Conservation (phyloP, 2,329 filamentous ascomycete species). For the Chrysoporthe cubensis region DNA sequence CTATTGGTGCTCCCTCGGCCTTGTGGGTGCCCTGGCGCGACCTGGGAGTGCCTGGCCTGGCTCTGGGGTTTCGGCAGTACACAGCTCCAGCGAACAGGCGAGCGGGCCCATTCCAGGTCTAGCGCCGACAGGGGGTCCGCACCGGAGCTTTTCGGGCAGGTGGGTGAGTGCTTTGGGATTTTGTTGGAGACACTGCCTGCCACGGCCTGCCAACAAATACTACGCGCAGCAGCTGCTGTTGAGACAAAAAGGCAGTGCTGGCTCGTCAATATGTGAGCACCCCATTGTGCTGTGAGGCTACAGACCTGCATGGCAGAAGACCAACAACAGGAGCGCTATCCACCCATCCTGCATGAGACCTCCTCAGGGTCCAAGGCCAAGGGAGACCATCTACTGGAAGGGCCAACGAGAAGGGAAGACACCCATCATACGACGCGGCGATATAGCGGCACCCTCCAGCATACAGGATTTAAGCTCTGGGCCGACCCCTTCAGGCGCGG, state of each 20-base stretch:
- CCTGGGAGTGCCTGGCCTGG: background rate
- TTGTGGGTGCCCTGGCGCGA: no score
- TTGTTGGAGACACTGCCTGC: no score
- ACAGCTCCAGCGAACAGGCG: background rate
- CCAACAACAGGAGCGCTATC: background rate
- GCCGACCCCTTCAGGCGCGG: background rate
- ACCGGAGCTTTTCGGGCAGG: background rate
- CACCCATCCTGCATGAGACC: no score
- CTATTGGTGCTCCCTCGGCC: no score
- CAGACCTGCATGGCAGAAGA: background rate
- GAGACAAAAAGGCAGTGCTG: no score
- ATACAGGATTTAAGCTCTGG: background rate
- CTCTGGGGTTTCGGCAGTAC: conserved; percentile 7
- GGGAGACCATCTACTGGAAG: background rate
- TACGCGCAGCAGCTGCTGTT: no score
- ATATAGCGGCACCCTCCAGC: background rate
- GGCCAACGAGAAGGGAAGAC: background rate
- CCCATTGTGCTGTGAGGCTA: background rate
- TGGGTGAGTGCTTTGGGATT: no score
- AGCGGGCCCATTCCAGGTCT: background rate
- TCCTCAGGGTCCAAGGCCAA: background rate
- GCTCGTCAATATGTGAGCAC: no score
- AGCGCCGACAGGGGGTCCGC: background rate
- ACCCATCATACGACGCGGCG: background rate
- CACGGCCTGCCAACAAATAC: no score